phyloP scores from a whole-genome alignment of 108 stramenopile genomes.

The Epipyxis sp. region DNA sequence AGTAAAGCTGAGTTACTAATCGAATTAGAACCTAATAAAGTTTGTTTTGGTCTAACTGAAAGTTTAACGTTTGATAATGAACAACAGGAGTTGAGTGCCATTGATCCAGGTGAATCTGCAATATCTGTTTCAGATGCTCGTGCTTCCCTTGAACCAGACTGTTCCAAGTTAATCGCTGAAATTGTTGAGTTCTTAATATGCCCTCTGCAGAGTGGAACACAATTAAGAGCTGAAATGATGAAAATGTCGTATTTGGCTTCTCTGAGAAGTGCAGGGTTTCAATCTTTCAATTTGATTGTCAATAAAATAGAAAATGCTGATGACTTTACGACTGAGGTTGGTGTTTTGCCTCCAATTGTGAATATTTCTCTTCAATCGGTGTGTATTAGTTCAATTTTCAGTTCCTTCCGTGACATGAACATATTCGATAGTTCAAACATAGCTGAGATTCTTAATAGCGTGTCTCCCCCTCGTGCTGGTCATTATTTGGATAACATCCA shows the following conservation, averaged over 20 bases:
- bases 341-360: too few relatives aligned
- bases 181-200: slow-evolving; percentile 9
- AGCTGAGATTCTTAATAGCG: too few relatives aligned
- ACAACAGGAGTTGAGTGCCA: too few relatives aligned
- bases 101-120: too few relatives aligned
- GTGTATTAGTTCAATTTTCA: background rate
- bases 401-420: background rate
- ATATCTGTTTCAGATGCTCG: background rate
- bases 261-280: slow-evolving; percentile 6
- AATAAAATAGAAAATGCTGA: slow-evolving; percentile 4
- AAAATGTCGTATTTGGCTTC: background rate
- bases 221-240: background rate
- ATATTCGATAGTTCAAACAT: too few relatives aligned
- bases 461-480: background rate
- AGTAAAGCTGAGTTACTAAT: slow-evolving; percentile 37
- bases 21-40: slow-evolving; percentile 3
- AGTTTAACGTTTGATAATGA: background rate
- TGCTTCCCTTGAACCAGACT: background rate
- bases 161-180: slow-evolving; percentile 30
- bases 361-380: background rate
- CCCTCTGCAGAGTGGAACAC: background rate
- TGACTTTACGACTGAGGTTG: too few relatives aligned
- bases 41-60: background rate
- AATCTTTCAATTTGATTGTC: background rate
- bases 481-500: slow-evolving; percentile 13